Evolutionary conservation across 2,329 filamentous ascomycete species (phyloP).

Genomic region (Xylariaceae sp.): DNA sequence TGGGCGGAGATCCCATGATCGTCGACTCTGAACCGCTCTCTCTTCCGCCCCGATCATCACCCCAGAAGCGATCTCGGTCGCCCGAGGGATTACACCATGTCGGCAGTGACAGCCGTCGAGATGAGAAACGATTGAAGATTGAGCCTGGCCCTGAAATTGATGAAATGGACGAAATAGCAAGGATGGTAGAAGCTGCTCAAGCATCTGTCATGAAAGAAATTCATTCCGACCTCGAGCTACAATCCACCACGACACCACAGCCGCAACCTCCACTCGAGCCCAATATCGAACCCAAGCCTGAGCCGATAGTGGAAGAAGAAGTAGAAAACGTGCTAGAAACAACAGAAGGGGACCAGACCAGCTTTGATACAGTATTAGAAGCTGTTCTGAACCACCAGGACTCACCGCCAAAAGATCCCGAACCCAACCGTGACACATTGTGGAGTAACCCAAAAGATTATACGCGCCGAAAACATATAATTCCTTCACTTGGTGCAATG

Average conservation of each 20-base stretch:
- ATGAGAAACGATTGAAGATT: conserved; percentile 30
- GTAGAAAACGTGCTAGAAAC: conserved; percentile 14
- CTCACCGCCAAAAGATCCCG: conserved; percentile 19
- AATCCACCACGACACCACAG: conserved; percentile 1
- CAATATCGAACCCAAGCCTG: neutral
- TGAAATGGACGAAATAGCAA: conserved; percentile 24
- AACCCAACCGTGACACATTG: conserved; percentile 25
- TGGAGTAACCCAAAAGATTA: conserved; percentile 32
- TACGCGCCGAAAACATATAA: conserved; percentile 31
- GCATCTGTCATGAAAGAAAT: conserved; percentile 29
- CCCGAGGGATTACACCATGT: conserved; percentile 14
- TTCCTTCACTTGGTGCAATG: conserved; percentile 30
- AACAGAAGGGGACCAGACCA: conserved; percentile 19
- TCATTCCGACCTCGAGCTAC: conserved; percentile 9
- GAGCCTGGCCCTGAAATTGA: conserved; percentile 17
- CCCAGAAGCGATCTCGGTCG: conserved; percentile 28
- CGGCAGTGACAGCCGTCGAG: conserved; percentile 14
- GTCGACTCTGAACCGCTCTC: conserved; percentile 19
- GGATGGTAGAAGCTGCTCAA: conserved; percentile 28
- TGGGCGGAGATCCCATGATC: conserved; percentile 21
- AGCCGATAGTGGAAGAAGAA: neutral
- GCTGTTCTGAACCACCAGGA: conserved; percentile 15
- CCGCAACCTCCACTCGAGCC: neutral
- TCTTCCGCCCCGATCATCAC: conserved; percentile 15
- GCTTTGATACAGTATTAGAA: conserved; percentile 18